These are phyloP conservation scores for Fusarium sp. DNA, from an alignment of 2,329 filamentous ascomycete genomes.

Conservation along the genomic window DNA sequence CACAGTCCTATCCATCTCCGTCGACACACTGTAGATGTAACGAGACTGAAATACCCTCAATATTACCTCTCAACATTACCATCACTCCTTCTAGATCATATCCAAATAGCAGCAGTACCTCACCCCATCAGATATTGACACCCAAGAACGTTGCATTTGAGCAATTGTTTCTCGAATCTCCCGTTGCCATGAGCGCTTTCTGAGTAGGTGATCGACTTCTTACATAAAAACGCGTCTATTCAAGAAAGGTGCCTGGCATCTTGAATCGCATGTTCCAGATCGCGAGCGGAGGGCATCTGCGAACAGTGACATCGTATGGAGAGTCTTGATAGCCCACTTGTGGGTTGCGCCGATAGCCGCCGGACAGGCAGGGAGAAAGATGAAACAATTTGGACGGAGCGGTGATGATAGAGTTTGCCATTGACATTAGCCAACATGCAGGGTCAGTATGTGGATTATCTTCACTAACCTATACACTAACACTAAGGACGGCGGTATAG, in stretches of 20 bases:
- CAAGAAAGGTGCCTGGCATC: not conserved
- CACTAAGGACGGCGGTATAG: not conserved
- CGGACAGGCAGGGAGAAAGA: too few species aligned
- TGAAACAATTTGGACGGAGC: too few species aligned
- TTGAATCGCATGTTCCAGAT: not conserved
- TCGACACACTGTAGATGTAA: too few species aligned
- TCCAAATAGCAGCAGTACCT: accelerated
- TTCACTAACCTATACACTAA: not conserved
- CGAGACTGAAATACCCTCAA: too few species aligned
- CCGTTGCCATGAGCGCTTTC: accelerated
- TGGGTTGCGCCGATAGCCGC: too few species aligned
- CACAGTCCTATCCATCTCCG: accelerated
- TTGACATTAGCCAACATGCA: not conserved
- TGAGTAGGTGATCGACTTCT: accelerated
- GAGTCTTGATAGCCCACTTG: too few species aligned
- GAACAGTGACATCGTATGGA: too few species aligned
- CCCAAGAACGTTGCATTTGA: not conserved
- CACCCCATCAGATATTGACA: not conserved
- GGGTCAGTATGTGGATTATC: not conserved
- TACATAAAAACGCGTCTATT: accelerated
- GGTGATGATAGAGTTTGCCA: not conserved
- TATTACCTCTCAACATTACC: too few species aligned
- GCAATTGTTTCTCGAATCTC: not conserved
- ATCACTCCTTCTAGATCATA: accelerated
- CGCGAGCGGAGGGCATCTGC: not conserved